These are phyloP conservation scores for Globisporangium rhizosaccharum DNA, from an alignment of 352 stramenopile species.

Conservation along the genomic window DNA sequence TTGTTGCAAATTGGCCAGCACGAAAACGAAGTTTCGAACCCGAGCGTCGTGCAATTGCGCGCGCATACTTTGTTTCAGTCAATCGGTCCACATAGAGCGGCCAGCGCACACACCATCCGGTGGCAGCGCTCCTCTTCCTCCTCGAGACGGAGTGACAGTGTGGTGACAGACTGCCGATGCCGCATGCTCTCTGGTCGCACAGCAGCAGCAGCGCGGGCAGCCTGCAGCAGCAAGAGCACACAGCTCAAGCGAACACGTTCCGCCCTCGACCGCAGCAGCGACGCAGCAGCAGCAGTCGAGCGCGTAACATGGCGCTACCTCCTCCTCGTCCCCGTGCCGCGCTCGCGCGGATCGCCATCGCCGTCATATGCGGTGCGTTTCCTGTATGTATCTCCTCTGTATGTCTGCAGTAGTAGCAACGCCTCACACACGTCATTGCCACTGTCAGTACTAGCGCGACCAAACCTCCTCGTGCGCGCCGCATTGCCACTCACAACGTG, in stretches of 20 bases:
- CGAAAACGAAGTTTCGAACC: too few relatives aligned
- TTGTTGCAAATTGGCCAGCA: too few relatives aligned
- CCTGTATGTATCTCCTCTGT: not conserved
- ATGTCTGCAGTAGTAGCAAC: not conserved
- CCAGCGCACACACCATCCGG: too few relatives aligned
- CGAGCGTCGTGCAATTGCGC: too few relatives aligned
- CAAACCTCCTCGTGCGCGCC: not conserved
- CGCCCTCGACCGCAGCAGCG: not conserved
- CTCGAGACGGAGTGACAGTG: too few relatives aligned
- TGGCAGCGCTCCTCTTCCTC: too few relatives aligned
- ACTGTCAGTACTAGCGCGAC: not conserved
- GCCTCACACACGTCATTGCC: not conserved
- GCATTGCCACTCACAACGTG: conserved; percentile 6
- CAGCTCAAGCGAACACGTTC: not conserved
- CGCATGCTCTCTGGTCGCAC: too few relatives aligned
- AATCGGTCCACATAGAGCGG: too few relatives aligned
- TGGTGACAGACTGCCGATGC: too few relatives aligned
- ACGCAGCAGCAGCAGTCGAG: not conserved
- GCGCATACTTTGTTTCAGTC: too few relatives aligned
- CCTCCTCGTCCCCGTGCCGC: not conserved
- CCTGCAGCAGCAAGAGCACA: not conserved
- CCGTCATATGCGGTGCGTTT: not conserved
- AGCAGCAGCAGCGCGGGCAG: too few relatives aligned
- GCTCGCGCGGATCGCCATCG: conserved; percentile 1
- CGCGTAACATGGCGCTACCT: not conserved